Percentiles rank a stretch among this genome's conserved stretches.
These are phyloP conservation scores for Phytophthora crassamura DNA, from an alignment of 352 stramenopile species.

Conservation along the genomic window DNA sequence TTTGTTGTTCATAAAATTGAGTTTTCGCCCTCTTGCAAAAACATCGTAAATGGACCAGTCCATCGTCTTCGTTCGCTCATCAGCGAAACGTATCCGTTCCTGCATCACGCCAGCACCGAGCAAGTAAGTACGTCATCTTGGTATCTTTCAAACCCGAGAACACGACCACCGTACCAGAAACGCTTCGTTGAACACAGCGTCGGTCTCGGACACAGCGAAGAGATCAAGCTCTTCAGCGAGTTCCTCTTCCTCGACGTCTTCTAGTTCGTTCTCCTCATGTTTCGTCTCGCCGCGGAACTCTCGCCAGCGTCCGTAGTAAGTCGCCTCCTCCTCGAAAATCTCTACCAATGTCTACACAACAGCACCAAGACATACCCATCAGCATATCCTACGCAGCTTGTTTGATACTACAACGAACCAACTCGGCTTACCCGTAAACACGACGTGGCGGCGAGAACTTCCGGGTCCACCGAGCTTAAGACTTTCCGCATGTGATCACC, in stretches of 20 bases:
- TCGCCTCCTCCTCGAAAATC: slow-evolving; percentile 78
- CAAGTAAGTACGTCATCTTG: slow-evolving; percentile 2
- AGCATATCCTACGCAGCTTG: not conserved
- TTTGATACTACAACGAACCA: too few species aligned
- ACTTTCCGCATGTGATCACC: slow-evolving; percentile 57
- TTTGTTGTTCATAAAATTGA: slow-evolving; percentile 88
- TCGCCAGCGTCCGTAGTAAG: slow-evolving; percentile 87
- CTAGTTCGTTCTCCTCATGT: slow-evolving; percentile 77
- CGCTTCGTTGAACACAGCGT: slow-evolving; percentile 77
- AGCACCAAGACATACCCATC: slow-evolving; percentile 6
- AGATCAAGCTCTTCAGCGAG: slow-evolving; percentile 86
- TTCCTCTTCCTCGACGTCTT: slow-evolving; percentile 83
- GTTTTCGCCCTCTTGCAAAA: slow-evolving; percentile 79
- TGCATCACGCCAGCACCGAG: slow-evolving; percentile 20
- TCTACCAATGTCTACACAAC: slow-evolving; percentile 69
- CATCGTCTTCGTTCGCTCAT: slow-evolving; percentile 84
- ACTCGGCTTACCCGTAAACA: slow-evolving; percentile 52
- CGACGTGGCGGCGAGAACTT: slow-evolving; percentile 52
- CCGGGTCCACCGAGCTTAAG: slow-evolving; percentile 48
- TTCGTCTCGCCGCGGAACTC: slow-evolving; percentile 87
- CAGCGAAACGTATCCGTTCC: slow-evolving; percentile 86
- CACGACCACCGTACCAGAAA: slow-evolving; percentile 56
- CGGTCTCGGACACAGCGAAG: slow-evolving; percentile 79
- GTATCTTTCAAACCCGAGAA: not conserved
- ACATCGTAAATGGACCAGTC: slow-evolving; percentile 85